Base-by-base conservation (phyloP, 345 rosid species). In the Moringa oleifera region DNA sequence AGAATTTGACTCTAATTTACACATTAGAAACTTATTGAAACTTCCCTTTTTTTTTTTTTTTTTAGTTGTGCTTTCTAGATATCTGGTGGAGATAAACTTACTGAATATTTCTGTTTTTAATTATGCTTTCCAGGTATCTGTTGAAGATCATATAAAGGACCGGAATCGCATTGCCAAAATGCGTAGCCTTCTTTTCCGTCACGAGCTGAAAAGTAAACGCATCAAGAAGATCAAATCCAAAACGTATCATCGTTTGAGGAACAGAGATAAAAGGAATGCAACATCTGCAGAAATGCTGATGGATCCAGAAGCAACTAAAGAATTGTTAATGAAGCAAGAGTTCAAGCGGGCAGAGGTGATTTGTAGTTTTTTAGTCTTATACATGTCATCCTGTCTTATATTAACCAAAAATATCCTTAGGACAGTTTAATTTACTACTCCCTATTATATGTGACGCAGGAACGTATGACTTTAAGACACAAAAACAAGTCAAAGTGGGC, bases 201-300 rank as follows among this genome's bases (percentile, higher is more conserved):
- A 94, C 60, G 99, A 94, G 71, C 50, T 85, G 70, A 94, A 90
- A 79, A 72, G 77, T 67, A 90, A 90, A 76, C 88, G 85, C 31
- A 66, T 90, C 19, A 94, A 88, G 79, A 94, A 88, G 73, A 94
- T 94, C 16, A 88, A 94, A 79, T 90, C 97, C 18, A 94, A 87
- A 79, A 80, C 96, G 51, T 90, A 79, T 69, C 95, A 80, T 65
- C 95, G 93, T 11, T 69, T 88, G 55, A 73, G 72, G 75, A 91
- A 84, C 71, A 90, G 84, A 74, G 92, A 86, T 69, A 81, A 68
- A 72, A 31, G 57, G 50, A 92, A 82, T 70, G 71, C 74, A 23
- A 75, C 69, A 61, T 72, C 79, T 37, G 72, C 18, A 0, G 89
- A 70, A 53, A 64, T 75, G 70, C 77, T 75, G 66, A 77, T 86